Evolutionary conservation across 441 rosid genomes (phyloP).

Genomic region (Erysimum pusillum): DNA sequence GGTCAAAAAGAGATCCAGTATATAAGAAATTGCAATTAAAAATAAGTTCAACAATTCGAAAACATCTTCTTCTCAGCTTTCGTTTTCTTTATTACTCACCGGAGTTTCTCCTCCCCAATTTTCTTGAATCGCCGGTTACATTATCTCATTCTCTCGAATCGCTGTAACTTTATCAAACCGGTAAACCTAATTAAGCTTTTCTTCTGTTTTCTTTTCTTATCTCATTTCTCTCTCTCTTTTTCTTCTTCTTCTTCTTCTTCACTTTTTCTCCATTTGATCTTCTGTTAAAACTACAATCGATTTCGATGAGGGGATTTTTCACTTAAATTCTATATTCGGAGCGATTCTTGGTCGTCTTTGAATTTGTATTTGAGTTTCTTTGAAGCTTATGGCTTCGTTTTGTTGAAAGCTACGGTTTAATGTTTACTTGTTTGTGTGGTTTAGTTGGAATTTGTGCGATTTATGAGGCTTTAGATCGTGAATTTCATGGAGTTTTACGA

Average conservation of each 20-base stretch:
- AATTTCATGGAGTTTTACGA: not conserved
- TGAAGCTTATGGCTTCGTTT: constrained; percentile 13
- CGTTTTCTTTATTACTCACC: too few relatives aligned
- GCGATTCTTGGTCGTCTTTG: constrained; percentile 12
- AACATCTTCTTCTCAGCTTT: too few relatives aligned
- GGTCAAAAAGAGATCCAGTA: too few relatives aligned
- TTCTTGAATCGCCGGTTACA: too few relatives aligned
- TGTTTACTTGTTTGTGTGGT: constrained; percentile 20
- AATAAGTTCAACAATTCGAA: too few relatives aligned
- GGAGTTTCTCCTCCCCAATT: too few relatives aligned
- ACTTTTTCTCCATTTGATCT: constrained; percentile 14
- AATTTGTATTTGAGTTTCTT: not conserved
- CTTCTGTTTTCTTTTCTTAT: constrained; percentile 25
- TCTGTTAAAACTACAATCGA: constrained; percentile 31
- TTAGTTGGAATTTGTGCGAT: constrained; percentile 2
- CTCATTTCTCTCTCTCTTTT: constrained; percentile 17
- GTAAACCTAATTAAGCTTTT: too few relatives aligned
- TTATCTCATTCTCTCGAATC: too few relatives aligned
- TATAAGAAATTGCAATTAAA: too few relatives aligned
- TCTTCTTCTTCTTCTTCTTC: not conserved
- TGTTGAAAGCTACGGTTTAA: constrained; percentile 42
- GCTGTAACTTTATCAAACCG: too few relatives aligned
- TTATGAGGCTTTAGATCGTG: constrained; percentile 6
- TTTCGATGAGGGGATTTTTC: constrained; percentile 40
- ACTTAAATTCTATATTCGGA: not conserved